Evolutionary conservation across 2,329 filamentous ascomycete genomes (phyloP).

Genomic region (Trichoderma sp.): DNA sequence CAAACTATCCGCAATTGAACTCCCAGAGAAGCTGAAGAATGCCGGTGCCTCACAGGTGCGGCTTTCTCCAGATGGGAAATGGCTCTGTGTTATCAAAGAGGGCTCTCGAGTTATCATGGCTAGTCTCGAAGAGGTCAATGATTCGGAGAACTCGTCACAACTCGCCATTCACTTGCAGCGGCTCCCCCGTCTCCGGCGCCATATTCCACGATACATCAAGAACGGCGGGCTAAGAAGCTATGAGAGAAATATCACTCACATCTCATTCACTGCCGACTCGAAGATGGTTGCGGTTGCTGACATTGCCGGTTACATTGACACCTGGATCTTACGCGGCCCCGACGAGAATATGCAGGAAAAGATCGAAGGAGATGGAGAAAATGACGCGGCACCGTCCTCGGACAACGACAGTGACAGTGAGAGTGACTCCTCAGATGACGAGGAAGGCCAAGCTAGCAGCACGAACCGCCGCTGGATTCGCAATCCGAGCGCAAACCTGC

Average conservation of each 20-base stretch:
- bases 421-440: slow-evolving; percentile 43
- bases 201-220: slow-evolving; percentile 52
- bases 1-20: slow-evolving; percentile 66
- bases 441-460: slow-evolving; percentile 42
- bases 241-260: slow-evolving; percentile 69
- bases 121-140: slow-evolving; percentile 26
- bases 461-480: slow-evolving; percentile 64
- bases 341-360: slow-evolving; percentile 32
- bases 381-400: slow-evolving; percentile 37
- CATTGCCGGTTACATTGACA: slow-evolving; percentile 81
- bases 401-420: slow-evolving; percentile 36
- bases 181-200: slow-evolving; percentile 52
- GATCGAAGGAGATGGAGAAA: slow-evolving; percentile 32
- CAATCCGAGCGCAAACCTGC: slow-evolving; percentile 66
- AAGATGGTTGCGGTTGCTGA: slow-evolving; percentile 77
- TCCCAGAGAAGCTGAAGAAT: slow-evolving; percentile 56
- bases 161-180: slow-evolving; percentile 43
- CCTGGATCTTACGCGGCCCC: slow-evolving; percentile 67
- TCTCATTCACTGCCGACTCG: slow-evolving; percentile 78
- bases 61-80: slow-evolving; percentile 68
- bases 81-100: slow-evolving; percentile 64
- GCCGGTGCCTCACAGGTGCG: slow-evolving; percentile 67
- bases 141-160: slow-evolving; percentile 21
- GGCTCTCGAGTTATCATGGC: slow-evolving; percentile 57
- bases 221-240: slow-evolving; percentile 73